Base-by-base conservation (phyloP, 345 rosid genomes). In the Hypericum androsaemum region DNA sequence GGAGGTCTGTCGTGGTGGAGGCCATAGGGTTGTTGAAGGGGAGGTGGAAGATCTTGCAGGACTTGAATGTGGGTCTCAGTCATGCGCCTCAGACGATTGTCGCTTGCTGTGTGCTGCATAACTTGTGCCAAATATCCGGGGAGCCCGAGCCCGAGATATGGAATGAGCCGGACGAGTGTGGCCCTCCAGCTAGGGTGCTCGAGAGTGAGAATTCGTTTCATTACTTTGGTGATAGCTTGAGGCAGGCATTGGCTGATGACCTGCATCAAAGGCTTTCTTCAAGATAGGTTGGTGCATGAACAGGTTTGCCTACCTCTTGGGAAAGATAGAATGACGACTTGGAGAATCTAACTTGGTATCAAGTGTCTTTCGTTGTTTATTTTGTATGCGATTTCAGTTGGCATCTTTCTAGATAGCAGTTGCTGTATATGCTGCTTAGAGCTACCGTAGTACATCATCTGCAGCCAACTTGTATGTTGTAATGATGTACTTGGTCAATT, bases 21-120 rank as follows among this genome's bases (percentile, higher is more conserved):
- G 97, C 98, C 0, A 85, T 92, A 11, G 96, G 95, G 52, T 72
- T 92, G 72, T 82, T 92, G 41, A 92, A 92, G 57, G 82, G 77
- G 3, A 67, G 98, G 70, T 92, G 98, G 98, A 88, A 72, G 85
- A 88, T 92, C 60, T 82, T 92, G 63, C 94, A 81, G 78, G 88
- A 85, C 65, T 61, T 92, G 81, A 83, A 92, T 63, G 97, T 92
- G 61, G 98, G 95, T 3, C 77, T 88, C 7, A 83, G 77, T 66
- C 97, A 92, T 52, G 95, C 82, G 3, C 98, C 98, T 0, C 98
- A 92, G 79, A 88, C 98, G 1, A 83, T 92, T 51, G 97, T 92
- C 42, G 98, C 97, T 36, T 92, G 98, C 49, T 92, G 97, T 54
- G 98, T 92, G 57, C 66, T 92, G 90, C 98, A 92, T 67, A 92